Evolutionary conservation across 768 basidiomycete species (phyloP).

Genomic region (Collybia nuda): DNA sequence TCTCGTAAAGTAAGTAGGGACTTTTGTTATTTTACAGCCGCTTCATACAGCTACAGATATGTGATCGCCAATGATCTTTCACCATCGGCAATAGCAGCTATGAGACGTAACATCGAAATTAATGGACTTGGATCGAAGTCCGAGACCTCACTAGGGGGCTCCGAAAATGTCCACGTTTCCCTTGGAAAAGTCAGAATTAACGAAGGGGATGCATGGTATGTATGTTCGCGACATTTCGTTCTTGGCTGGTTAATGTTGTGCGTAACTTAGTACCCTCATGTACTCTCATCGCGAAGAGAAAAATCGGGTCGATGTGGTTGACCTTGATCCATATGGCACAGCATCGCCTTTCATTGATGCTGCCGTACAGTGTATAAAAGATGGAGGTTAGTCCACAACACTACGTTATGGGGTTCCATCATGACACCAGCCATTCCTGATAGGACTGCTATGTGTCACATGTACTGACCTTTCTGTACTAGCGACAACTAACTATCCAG

Average conservation of each 20-base stretch:
- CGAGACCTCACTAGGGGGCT: conserved; percentile 11
- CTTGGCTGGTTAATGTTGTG: not conserved
- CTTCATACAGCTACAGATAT: conserved; percentile 49
- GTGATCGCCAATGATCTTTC: conserved; percentile 96
- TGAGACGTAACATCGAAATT: conserved; percentile 80
- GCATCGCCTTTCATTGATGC: conserved; percentile 97
- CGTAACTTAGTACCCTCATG: conserved; percentile 70
- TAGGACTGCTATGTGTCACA: conserved; percentile 91
- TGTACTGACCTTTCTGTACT: conserved; percentile 96
- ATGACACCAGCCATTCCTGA: not conserved
- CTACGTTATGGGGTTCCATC: not conserved
- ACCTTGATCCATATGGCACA: conserved; percentile 97
- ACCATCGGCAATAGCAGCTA: conserved; percentile 77
- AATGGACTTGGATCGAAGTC: conserved; percentile 60
- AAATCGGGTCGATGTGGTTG: conserved; percentile 87
- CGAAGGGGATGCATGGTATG: conserved; percentile 92
- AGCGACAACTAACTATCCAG: conserved; percentile 91
- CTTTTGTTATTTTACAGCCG: not conserved
- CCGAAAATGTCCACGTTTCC: conserved; percentile 9
- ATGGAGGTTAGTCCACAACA: conserved; percentile 67
- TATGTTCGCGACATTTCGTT: conserved; percentile 13
- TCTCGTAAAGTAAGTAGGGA: conserved; percentile 65
- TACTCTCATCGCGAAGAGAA: conserved; percentile 79
- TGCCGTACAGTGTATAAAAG: conserved; percentile 84
- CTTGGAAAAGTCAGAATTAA: conserved; percentile 71